Evolutionary conservation across 352 stramenopile species (phyloP), one percentile per base, ranked within the genome.

Genomic region (Phytophthora rubi): DNA sequence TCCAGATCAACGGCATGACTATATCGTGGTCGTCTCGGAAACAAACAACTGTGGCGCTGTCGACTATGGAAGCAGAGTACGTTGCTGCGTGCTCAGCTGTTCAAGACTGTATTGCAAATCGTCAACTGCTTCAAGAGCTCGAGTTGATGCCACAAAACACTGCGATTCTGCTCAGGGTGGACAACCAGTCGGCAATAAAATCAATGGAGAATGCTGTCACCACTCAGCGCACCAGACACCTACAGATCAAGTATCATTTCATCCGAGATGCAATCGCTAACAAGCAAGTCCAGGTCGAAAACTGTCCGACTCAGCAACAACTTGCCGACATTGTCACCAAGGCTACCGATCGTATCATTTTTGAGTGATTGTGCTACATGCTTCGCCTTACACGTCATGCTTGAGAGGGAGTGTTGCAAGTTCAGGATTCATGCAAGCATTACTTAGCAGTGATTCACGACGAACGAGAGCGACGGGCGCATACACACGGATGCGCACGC

Each of bases 171-270:
- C 63, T 63, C 4, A 15, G 33, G 2, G 55, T 70, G 1, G 49
- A 64, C 21, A 70, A 65, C 9, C 63, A 70, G n/a, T 70, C 55
- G 6, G 55, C 47, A 7, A 63, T 60, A 23, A 62, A 69, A 47
- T 52, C 45, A 12, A 69, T 69, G 60, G n/a, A 61, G 28, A 68
- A 60, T 15, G 16, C 44, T 8, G 53, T 69, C 2, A 15, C 62
- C 8, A 30, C 45, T 13, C 62, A 63, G 33, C 45, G 62, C 1
- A 69, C 18, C 10, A 10, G 33, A 1, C 62, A 59, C 18, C 28
- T 63, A 3, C n/a, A 56, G 7, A 69, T 63, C 23, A 63, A 63
- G 47, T 63, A 59, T 18, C 62, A 54, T 30, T 69, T 63, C 13
- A 18, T 69, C 21, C 53, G 62, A 23, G 62, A 69, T 16, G 45